Base-by-base conservation (phyloP, 2,329 filamentous ascomycete genomes). In the Venturia carpophila region DNA sequence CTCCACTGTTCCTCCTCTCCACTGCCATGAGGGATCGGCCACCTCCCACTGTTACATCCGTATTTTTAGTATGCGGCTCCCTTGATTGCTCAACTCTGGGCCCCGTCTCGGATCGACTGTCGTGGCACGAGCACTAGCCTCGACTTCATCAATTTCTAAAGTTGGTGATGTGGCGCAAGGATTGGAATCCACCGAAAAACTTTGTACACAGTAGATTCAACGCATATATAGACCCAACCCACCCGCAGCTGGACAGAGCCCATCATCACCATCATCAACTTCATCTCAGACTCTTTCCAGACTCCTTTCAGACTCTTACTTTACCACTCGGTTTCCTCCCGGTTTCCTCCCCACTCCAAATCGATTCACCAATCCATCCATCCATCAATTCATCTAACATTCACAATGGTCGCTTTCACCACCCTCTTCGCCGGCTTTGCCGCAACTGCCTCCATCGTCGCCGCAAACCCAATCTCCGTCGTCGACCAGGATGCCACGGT, bases 391-490 rank as follows among this genome's bases (percentile, higher is more conserved):
- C n/a, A 49, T n/a, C n/a, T 1, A 49, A 10, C 45, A 24, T 1
- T 19, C 24, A 56, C 11, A 56, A 56, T 56, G 49, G 49, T 56
- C 24, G 30, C 49, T 17, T 56, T 34, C 49, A 56, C 49, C 49
- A 30, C 49, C 7, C 24, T 56, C 49, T n/a, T 61, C 37, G 37
- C 37, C 10, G 41, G 58, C 58, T n/a, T 42, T 13, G 58, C 58
- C 37, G 34, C 55, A 60, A 15, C 24, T 21, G 27, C 58, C n/a
- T 42, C 21, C 30, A 17, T 56, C 49, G 58, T 27, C 17, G 13
- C 21, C 11, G 13, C 55, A 61, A 24, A n/a, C 45, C 24, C 60
- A n/a, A 41, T 55, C 0, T 21, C 47, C 9, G 43, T 17, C 5
- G 6, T 43, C 11, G 19, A 56, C 17, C 21, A 24, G 3, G 58